Evolutionary conservation across 1,139 yeast species (phyloP), one percentile per base, ranked within the genome.

Genomic region (Meyerozyma guilliermondii): DNA sequence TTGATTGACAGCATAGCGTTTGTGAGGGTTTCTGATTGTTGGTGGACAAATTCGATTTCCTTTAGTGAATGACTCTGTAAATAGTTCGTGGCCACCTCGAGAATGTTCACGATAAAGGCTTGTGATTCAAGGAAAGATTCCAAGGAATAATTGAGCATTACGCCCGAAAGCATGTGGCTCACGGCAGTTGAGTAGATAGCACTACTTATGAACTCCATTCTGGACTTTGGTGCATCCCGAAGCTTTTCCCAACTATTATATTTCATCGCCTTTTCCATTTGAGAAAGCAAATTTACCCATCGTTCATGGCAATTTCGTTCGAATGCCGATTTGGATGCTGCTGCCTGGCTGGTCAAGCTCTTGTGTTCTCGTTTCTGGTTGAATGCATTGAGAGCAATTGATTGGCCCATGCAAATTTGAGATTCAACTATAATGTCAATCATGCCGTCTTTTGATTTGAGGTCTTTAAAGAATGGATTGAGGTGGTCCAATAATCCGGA

Each of bases 81-180:
- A 29, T 30, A 29, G 6, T 26, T 26, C 17, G 38, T 10, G 22
- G 40, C 36, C 17, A 27, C 29, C 17, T 39, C 40, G 36, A 41
- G 39, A 7, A 40, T 36, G n/a, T 27, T 28, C 30, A 35, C 33
- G 13, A 42, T 36, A 9, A 24, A 39, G 34, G 53, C 51, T n/a
- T 49, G 39, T 2, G 55, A 43, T 37, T 57, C 53, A 26, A 52
- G 44, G 42, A 51, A 60, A 27, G 52, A 50, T 37, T 57, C 58
- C 43, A 53, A 51, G 24, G 58, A 53, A 40, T 50, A 54, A 40
- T 56, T 57, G 34, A 61, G 46, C 41, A 59, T 41, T n/a, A 57
- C 35, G 53, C 50, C 14, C 58, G 38, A 10, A 56, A 52, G 41
- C 48, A 51, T 41, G 52, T 14, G 31, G 22, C 28, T 13, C 13